phyloP scores from a whole-genome alignment of 2,329 filamentous ascomycete genomes.

The Neoscytalidium dimidiatum region DNA sequence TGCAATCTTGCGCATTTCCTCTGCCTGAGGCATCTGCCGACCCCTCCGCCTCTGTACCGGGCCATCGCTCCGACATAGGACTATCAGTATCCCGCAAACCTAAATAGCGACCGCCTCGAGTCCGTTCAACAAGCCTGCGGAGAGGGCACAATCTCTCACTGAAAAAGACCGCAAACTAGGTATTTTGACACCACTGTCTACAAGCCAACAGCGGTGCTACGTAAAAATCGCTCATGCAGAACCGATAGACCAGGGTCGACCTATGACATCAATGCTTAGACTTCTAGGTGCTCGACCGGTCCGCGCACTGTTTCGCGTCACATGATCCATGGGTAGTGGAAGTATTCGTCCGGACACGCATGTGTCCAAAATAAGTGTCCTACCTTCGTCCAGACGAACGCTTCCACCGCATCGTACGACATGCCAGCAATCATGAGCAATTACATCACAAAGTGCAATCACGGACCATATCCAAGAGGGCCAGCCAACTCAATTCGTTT shows the following conservation, averaged over 20 bases:
- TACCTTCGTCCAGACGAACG: not conserved
- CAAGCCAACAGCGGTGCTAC: not conserved
- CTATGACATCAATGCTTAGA: slow-evolving; percentile 1
- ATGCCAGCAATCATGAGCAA: not conserved
- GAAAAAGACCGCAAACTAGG: not conserved
- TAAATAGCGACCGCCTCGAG: not conserved
- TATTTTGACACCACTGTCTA: not conserved
- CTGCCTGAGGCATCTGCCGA: not conserved
- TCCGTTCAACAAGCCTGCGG: not conserved
- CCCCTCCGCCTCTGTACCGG: not conserved
- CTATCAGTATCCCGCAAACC: slow-evolving; percentile 1
- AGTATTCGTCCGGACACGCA: not conserved
- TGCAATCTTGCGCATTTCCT: not conserved
- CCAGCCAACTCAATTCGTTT: slow-evolving; percentile 12
- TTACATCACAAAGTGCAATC: not conserved
- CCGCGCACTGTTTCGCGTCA: not conserved
- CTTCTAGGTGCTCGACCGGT: not conserved
- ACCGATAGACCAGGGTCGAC: not conserved
- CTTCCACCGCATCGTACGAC: not conserved
- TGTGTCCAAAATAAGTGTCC: not conserved
- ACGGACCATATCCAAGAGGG: not conserved
- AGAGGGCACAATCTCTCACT: not conserved
- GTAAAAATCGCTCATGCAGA: not conserved
- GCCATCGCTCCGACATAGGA: slow-evolving; percentile 14
- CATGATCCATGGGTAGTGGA: not conserved